phyloP scores from a whole-genome alignment of 257 asterid species.

The Salvia hispanica region DNA sequence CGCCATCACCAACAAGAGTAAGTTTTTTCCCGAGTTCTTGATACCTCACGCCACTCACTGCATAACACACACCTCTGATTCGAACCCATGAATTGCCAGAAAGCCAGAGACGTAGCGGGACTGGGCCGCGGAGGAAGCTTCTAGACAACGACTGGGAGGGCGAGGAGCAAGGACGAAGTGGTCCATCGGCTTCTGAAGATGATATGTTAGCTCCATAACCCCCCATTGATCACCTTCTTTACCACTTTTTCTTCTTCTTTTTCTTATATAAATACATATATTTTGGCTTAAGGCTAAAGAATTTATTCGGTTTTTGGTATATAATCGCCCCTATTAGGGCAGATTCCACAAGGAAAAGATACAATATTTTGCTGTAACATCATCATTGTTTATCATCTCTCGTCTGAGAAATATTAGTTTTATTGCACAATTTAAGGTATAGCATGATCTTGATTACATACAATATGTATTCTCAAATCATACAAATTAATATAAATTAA shows the following conservation, averaged over 20 bases:
- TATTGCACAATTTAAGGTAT: neutral
- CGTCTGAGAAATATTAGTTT: neutral
- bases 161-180: conserved; percentile 50
- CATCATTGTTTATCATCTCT: neutral
- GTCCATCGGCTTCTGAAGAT: conserved; percentile 64
- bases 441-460: neutral
- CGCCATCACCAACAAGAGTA: conserved; percentile 82
- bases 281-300: conserved; percentile 2
- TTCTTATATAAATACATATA: neutral
- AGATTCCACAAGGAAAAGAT: conserved; percentile 15
- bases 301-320: conserved; percentile 34
- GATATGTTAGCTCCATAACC: conserved; percentile 45
- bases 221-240: neutral
- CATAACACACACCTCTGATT: neutral
- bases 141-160: conserved; percentile 51
- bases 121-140: conserved; percentile 44
- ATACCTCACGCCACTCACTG: conserved; percentile 2
- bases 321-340: conserved; percentile 50
- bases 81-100: conserved; percentile 40
- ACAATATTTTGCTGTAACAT: conserved; percentile 11
- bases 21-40: neutral
- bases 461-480: too few species aligned
- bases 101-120: conserved; percentile 53
- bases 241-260: neutral
- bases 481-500: too few species aligned